Conservation (phyloP, 1,284 basidiomycete genomes). For the Marasmius tenuissimus region DNA sequence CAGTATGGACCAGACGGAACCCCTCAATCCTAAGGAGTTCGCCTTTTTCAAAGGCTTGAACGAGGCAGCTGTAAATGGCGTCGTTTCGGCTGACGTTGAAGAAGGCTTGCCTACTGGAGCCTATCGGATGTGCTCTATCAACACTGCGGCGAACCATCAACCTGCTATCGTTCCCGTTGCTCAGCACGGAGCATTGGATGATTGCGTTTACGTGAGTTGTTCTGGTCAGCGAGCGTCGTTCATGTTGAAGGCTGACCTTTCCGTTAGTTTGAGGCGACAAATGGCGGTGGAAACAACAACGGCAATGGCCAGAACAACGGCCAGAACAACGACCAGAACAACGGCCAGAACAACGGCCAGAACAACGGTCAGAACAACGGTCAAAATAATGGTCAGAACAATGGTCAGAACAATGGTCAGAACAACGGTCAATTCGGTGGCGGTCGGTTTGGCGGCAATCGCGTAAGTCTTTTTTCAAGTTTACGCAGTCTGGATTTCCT, state of each 20-base stretch:
- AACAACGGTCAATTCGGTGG: no score
- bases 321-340: neutral
- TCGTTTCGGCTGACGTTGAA: slow-evolving; percentile 43
- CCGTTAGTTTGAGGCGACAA: neutral
- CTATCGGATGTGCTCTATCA: slow-evolving; percentile 50
- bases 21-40: slow-evolving; percentile 48
- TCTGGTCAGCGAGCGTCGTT: neutral
- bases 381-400: no score
- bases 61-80: slow-evolving; percentile 34
- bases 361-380: no score
- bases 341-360: neutral
- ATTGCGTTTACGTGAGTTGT: slow-evolving; percentile 46
- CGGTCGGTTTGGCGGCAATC: no score
- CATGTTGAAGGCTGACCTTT: neutral
- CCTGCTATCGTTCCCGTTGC: slow-evolving; percentile 50
- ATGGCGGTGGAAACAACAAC: neutral
- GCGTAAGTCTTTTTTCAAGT: no score
- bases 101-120: slow-evolving; percentile 46
- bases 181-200: slow-evolving; percentile 52
- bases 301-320: neutral
- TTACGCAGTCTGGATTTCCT: no score
- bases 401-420: no score
- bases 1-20: slow-evolving; percentile 43
- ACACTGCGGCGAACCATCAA: slow-evolving; percentile 57
- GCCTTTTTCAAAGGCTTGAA: slow-evolving; percentile 59